A percentile compares a stretch with the other conserved stretches of the same genome.
These are phyloP conservation scores for Cerrena zonata DNA, from an alignment of 1,284 basidiomycete species.

Conservation along the genomic window DNA sequence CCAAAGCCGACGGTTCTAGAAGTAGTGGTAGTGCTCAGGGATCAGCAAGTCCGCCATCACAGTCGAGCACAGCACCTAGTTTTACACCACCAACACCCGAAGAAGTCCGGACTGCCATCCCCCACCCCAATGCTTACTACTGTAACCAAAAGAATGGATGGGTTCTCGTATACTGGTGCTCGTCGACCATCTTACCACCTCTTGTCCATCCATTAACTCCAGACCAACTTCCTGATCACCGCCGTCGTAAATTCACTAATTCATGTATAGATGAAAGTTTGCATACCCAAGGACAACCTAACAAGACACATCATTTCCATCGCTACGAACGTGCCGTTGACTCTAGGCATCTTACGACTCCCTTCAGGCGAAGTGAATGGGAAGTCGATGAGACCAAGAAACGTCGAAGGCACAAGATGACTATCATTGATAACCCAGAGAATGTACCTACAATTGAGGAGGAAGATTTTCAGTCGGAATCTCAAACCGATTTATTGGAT, in stretches of 20 bases:
- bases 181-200: conserved; percentile 53
- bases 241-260: conserved; percentile 40
- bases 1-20: conserved; percentile 13
- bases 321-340: conserved; percentile 63
- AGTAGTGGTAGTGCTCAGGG: conserved; percentile 10
- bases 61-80: conserved; percentile 18
- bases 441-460: conserved; percentile 16
- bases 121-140: conserved; percentile 75
- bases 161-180: conserved; percentile 66
- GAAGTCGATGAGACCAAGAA: conserved; percentile 43
- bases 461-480: conserved; percentile 6
- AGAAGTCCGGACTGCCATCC: conserved; percentile 61
- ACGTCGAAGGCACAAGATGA: conserved; percentile 41
- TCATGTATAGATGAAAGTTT: conserved; percentile 50
- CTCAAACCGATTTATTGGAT: conserved; percentile 60
- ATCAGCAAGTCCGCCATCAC: conserved; percentile 23
- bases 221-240: conserved; percentile 48
- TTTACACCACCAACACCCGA: conserved; percentile 43
- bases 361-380: conserved; percentile 58
- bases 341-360: conserved; percentile 54
- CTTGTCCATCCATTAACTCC: conserved; percentile 49
- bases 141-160: conserved; percentile 75
- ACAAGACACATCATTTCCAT: conserved; percentile 76
- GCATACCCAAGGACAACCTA: conserved; percentile 40
- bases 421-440: conserved; percentile 23